A percentile compares a stretch with the other conserved stretches of the same genome.
Evolutionary conservation across 805 yeast species (phyloP).

Genomic region (Wickerhamiella musiphila): DNA sequence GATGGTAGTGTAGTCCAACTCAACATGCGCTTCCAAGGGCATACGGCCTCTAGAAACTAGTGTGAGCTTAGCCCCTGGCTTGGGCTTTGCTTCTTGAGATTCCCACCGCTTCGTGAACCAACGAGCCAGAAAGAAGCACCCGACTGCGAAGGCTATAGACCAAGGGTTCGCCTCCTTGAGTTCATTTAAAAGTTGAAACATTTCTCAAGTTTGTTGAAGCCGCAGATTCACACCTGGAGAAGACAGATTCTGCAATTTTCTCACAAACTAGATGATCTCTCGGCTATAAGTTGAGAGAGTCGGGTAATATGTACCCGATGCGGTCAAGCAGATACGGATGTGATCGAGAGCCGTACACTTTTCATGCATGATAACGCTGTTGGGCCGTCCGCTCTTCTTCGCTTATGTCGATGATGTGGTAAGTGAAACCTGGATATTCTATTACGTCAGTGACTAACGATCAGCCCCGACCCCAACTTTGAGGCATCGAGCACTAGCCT

Average conservation of each 20-base stretch:
- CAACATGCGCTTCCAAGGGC: neutral
- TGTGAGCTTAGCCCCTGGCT: neutral
- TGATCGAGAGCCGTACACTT: too few relatives aligned
- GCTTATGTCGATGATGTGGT: too few relatives aligned
- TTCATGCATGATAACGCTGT: too few relatives aligned
- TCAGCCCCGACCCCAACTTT: too few relatives aligned
- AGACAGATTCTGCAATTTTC: neutral
- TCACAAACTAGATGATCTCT: too few relatives aligned
- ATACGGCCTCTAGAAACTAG: conserved; percentile 1
- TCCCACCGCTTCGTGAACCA: neutral
- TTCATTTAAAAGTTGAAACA: neutral
- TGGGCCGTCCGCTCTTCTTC: too few relatives aligned
- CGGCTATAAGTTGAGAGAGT: too few relatives aligned
- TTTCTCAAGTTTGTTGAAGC: neutral
- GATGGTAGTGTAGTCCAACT: conserved; percentile 5
- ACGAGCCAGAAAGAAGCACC: neutral
- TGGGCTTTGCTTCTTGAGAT: neutral
- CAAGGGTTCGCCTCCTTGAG: neutral
- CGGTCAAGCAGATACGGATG: too few relatives aligned
- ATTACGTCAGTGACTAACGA: too few relatives aligned
- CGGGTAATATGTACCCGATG: too few relatives aligned
- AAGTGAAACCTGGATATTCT: too few relatives aligned
- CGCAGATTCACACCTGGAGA: neutral
- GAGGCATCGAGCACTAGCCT: too few relatives aligned
- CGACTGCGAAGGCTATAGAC: neutral